Base-by-base conservation (phyloP, 1,139 yeast species). In the Hyphopichia wangnamkhiaoensis region DNA sequence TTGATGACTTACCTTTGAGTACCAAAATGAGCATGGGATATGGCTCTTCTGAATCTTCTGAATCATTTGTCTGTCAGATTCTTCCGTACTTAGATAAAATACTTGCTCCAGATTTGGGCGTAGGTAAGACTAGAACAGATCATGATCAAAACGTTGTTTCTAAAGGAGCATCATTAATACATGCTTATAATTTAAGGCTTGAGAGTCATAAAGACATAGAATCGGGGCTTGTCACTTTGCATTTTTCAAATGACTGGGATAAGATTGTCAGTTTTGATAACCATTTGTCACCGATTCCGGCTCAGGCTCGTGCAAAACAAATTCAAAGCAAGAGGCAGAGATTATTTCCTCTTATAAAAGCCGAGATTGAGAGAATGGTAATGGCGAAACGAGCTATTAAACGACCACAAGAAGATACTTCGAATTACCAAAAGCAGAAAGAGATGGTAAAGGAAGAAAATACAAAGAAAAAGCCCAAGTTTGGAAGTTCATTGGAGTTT, bases 31-130 rank as follows among this genome's bases (percentile, higher is more conserved):
- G 68, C 5, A 38, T 66, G 9, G 72, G 73, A 1, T 59, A 61
- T 5, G 61, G 56, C 3, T 44, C 38, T 4, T 26, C 47, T 18
- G 54, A 53, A 27, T 47, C 59, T 29, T 65, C 47, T 49, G 76
- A 48, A 6, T 47, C 53, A 7, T 55, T 61, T 31, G 55, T 66
- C 6, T 46, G 59, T 12, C 58, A 58, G 32, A 54, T 68, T 13
- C 45, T 83, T 15, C 85, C 86, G 2, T 65, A 66, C 38, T 38
- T 82, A 30, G 69, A 72, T 40, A 50, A 55, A 17, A 67, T 82
- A 33, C 40, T 82, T 5, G 60, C 72, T 0, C 81, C 84, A 0
- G 72, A 67, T 34, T 42, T 65, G 21, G 26, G 52, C 58, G 2
- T 65, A 60, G 43, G 47, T 53, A 31, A 66, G 64, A 42, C 48